phyloP scores from a whole-genome alignment of 805 yeast genomes.

The Metschnikowia amazonensis region DNA sequence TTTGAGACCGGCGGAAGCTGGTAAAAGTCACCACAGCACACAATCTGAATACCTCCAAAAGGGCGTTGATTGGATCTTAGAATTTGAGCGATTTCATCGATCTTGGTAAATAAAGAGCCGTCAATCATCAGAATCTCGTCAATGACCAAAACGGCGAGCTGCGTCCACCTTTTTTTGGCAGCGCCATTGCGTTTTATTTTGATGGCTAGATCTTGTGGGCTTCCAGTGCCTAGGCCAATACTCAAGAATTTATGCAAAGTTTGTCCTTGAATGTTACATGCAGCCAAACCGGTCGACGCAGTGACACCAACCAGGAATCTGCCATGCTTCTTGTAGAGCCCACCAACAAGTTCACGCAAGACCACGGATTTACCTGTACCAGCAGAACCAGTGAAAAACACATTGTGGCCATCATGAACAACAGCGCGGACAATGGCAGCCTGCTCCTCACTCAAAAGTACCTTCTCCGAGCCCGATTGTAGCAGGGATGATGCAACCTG shows the following conservation, averaged over 20 bases:
- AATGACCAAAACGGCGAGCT: slow-evolving; percentile 56
- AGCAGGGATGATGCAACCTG: slow-evolving; percentile 4
- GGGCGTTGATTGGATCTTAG: slow-evolving; percentile 46
- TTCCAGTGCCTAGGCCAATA: slow-evolving; percentile 66
- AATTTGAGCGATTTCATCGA: slow-evolving; percentile 55
- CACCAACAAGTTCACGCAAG: slow-evolving; percentile 58
- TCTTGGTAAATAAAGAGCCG: slow-evolving; percentile 59
- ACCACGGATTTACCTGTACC: slow-evolving; percentile 97
- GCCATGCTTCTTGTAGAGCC: slow-evolving; percentile 44
- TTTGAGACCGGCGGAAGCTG: slow-evolving; percentile 73
- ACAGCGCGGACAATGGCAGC: slow-evolving; percentile 46
- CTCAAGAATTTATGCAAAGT: slow-evolving; percentile 78
- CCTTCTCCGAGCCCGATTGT: background rate
- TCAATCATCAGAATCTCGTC: slow-evolving; percentile 84
- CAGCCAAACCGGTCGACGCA: slow-evolving; percentile 83
- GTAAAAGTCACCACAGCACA: slow-evolving; percentile 77
- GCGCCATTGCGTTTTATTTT: slow-evolving; percentile 53
- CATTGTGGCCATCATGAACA: slow-evolving; percentile 54
- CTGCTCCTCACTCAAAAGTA: slow-evolving; percentile 41
- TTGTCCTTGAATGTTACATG: slow-evolving; percentile 75
- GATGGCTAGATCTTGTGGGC: slow-evolving; percentile 41
- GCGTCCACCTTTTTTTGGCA: slow-evolving; percentile 52
- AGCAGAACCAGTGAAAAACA: slow-evolving; percentile 96
- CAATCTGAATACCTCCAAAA: slow-evolving; percentile 77
- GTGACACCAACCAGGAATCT: slow-evolving; percentile 58